Conservation (phyloP, 805 yeast genomes). For the Wickerhamomyces queroliae region DNA sequence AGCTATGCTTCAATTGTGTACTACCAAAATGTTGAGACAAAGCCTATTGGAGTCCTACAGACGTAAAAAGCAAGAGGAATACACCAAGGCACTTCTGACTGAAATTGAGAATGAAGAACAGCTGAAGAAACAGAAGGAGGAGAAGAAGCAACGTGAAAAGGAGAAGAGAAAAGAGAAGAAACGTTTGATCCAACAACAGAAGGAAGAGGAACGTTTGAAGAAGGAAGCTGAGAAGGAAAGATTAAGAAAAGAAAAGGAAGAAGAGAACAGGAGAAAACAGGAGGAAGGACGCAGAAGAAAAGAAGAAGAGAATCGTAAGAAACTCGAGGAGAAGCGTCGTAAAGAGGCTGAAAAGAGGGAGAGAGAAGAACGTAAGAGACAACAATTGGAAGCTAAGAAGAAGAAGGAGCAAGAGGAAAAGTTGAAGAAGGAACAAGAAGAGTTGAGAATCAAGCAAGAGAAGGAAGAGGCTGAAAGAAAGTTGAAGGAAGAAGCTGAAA, state of each 20-base stretch:
- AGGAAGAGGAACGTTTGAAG: constrained; percentile 46
- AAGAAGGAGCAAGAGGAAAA: constrained; percentile 20
- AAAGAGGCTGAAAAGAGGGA: constrained; percentile 32
- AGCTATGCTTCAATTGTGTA: constrained; percentile 71
- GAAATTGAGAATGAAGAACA: constrained; percentile 68
- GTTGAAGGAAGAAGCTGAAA: constrained; percentile 3
- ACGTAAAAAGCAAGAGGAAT: constrained; percentile 74
- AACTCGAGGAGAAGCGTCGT: constrained; percentile 32
- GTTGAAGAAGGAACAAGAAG: constrained; percentile 26
- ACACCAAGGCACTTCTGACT: constrained; percentile 52
- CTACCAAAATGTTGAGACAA: constrained; percentile 70
- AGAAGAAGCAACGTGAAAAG: constrained; percentile 47
- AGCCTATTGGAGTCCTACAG: constrained; percentile 72
- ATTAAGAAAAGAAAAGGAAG: constrained; percentile 28
- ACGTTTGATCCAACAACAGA: constrained; percentile 47
- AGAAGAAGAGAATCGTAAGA: constrained; percentile 33
- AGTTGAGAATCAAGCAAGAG: constrained; percentile 18
- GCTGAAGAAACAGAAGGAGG: constrained; percentile 58
- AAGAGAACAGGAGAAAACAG: constrained; percentile 34
- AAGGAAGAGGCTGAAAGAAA: constrained; percentile 20
- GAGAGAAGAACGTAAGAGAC: constrained; percentile 23
- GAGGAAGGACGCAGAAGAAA: constrained; percentile 35
- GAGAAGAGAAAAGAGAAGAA: constrained; percentile 72
- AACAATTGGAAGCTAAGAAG: constrained; percentile 15
- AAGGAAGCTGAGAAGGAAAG: constrained; percentile 37